Conservation (phyloP, 495 filamentous ascomycete genomes). For the Aspergillus coremiiformis region DNA sequence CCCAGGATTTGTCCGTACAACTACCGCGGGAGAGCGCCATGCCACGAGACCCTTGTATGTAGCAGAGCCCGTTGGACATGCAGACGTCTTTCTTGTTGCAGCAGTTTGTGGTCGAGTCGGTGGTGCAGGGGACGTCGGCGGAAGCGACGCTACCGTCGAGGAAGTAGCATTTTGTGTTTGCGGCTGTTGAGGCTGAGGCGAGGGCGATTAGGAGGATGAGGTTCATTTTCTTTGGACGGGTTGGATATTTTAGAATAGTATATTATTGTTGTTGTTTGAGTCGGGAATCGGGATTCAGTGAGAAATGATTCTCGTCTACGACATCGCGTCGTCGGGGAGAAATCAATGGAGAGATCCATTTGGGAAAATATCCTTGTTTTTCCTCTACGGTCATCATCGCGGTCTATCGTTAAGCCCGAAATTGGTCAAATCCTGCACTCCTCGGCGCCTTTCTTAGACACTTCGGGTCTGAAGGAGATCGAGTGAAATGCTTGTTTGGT, state of each 20-base stretch:
- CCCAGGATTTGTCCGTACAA: neutral
- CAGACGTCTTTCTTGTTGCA: constrained; percentile 8
- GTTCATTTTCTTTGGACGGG: neutral
- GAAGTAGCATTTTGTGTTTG: constrained; percentile 5
- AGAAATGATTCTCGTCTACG: too few species aligned
- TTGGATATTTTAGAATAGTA: neutral
- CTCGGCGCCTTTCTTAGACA: too few species aligned
- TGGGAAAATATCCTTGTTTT: too few species aligned
- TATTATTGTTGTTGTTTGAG: neutral
- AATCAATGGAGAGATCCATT: too few species aligned
- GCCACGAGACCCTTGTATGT: constrained; percentile 1
- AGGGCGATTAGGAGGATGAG: too few species aligned
- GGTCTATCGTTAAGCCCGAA: too few species aligned
- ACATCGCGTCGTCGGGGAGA: too few species aligned
- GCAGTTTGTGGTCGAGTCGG: constrained; percentile 4
- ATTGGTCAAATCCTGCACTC: too few species aligned
- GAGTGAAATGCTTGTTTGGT: too few species aligned
- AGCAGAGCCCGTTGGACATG: constrained; percentile 9
- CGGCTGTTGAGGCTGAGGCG: too few species aligned
- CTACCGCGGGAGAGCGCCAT: neutral
- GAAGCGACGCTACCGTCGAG: constrained; percentile 5
- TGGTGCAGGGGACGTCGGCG: constrained; percentile 5
- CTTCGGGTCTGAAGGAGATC: too few species aligned
- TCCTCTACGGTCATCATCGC: too few species aligned
- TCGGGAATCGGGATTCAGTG: neutral